Evolutionary conservation across 139 green algal genomes (phyloP).

Genomic region (Chlamydomonas sp.): DNA sequence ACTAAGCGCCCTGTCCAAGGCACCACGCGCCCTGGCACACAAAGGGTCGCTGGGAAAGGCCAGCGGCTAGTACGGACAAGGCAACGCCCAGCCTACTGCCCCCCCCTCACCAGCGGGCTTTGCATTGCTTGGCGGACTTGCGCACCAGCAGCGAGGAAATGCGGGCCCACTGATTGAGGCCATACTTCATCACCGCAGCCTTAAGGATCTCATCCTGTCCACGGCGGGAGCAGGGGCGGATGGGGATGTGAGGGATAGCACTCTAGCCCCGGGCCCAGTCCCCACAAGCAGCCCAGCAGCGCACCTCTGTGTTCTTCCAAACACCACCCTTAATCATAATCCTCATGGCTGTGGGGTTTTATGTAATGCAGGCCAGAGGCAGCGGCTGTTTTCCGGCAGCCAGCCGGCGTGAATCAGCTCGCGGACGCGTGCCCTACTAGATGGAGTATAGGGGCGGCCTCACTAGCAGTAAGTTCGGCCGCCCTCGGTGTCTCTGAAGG

Average conservation of each 20-base stretch:
- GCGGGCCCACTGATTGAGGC: slow-evolving; percentile 91
- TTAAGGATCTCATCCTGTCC: slow-evolving; percentile 99
- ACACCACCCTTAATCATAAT: slow-evolving; percentile 86
- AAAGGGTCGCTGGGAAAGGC: too few relatives aligned
- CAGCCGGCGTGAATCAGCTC: too few relatives aligned
- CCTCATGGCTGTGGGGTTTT: slow-evolving; percentile 19
- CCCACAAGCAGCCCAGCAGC: not conserved
- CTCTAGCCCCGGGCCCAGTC: not conserved
- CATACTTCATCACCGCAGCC: slow-evolving; percentile 99
- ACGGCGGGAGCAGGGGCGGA: not conserved
- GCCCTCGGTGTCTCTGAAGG: too few relatives aligned
- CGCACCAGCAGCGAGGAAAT: slow-evolving; percentile 96
- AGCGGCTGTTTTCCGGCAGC: not conserved
- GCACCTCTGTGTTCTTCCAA: slow-evolving; percentile 99
- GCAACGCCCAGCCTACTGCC: too few relatives aligned
- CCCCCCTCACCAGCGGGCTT: slow-evolving; percentile 91
- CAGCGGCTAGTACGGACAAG: too few relatives aligned
- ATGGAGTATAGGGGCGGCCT: too few relatives aligned
- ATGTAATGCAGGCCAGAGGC: not conserved
- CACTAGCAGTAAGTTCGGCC: too few relatives aligned
- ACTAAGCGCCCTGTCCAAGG: too few relatives aligned
- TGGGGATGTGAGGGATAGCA: not conserved
- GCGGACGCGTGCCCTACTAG: too few relatives aligned
- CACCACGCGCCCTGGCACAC: too few relatives aligned
- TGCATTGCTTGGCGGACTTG: slow-evolving; percentile 99